A percentile compares a stretch with the other conserved stretches of the same genome.
Evolutionary conservation across 2,329 filamentous ascomycete species (phyloP).

Genomic region (Aspergillus latus): DNA sequence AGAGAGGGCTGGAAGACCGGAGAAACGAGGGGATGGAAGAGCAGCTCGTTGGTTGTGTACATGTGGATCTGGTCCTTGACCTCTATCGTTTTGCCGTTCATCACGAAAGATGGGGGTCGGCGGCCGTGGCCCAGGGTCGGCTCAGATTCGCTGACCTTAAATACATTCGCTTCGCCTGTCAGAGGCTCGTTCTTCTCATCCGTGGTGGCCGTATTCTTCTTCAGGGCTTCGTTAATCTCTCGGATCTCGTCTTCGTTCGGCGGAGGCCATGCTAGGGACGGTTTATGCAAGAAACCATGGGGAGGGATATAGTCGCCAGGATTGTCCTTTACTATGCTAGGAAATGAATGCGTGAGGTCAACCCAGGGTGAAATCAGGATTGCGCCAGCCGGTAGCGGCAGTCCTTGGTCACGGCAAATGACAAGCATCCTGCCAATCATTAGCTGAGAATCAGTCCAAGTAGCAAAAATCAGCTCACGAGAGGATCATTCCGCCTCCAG

Average conservation of each 20-base stretch:
- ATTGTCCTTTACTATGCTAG: slow-evolving; percentile 73
- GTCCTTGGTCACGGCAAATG: slow-evolving; percentile 73
- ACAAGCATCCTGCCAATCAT: slow-evolving; percentile 61
- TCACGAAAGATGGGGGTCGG: slow-evolving; percentile 59
- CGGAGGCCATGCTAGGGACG: slow-evolving; percentile 88
- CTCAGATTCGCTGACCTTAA: not conserved
- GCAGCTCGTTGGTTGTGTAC: slow-evolving; percentile 77
- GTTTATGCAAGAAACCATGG: slow-evolving; percentile 85
- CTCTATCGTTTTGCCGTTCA: slow-evolving; percentile 69
- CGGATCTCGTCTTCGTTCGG: slow-evolving; percentile 74
- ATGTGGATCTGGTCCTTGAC: slow-evolving; percentile 93
- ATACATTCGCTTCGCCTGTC: slow-evolving; percentile 33
- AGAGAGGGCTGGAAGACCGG: slow-evolving; percentile 84
- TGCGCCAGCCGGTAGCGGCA: slow-evolving; percentile 84
- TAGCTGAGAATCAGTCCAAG: slow-evolving; percentile 14
- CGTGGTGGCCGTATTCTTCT: slow-evolving; percentile 40
- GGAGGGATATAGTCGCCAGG: slow-evolving; percentile 84
- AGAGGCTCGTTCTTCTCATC: slow-evolving; percentile 12
- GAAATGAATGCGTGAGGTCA: slow-evolving; percentile 92
- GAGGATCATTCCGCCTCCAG: slow-evolving; percentile 86
- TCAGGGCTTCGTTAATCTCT: slow-evolving; percentile 48
- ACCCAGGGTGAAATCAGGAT: slow-evolving; percentile 95
- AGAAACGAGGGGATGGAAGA: slow-evolving; percentile 86
- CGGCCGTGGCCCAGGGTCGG: not conserved
- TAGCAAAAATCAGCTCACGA: slow-evolving; percentile 40